phyloP scores from a whole-genome alignment of 306 rosid genomes.

The Ceratonia siliqua region DNA sequence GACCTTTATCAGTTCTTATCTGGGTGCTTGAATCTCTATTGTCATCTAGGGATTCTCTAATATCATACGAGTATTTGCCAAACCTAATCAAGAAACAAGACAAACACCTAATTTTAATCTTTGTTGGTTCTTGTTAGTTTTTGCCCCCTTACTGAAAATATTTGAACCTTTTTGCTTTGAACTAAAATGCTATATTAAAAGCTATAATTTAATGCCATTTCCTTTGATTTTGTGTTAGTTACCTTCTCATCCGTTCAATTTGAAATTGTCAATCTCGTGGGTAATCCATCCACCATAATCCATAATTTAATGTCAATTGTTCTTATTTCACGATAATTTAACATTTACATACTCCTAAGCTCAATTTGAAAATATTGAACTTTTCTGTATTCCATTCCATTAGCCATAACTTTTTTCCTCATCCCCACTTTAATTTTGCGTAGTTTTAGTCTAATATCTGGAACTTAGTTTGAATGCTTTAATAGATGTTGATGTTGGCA shows the following conservation, averaged over 20 bases:
- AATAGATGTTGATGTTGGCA: background rate
- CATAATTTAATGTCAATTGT: background rate
- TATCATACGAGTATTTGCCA: background rate
- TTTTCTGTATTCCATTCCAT: slow-evolving; percentile 1
- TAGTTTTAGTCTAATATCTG: background rate
- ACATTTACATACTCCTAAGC: background rate
- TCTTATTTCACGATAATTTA: background rate
- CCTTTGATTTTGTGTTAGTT: background rate
- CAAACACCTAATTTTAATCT: background rate
- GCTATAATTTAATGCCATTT: background rate
- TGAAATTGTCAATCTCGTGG: background rate
- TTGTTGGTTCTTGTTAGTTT: slow-evolving; percentile 13
- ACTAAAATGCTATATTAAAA: background rate
- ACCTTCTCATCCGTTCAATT: background rate
- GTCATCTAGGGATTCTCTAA: background rate
- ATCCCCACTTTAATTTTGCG: background rate
- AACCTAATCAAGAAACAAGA: background rate
- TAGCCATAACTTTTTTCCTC: background rate
- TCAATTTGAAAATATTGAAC: slow-evolving; percentile 35
- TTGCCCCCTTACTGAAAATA: background rate
- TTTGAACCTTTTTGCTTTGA: background rate
- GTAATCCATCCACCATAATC: background rate
- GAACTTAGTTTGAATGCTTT: background rate
- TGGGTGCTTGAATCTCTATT: background rate
- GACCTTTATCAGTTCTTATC: background rate